Conservation (phyloP, 371 early-diverging fungal genomes). For the Mortierella sp. region DNA sequence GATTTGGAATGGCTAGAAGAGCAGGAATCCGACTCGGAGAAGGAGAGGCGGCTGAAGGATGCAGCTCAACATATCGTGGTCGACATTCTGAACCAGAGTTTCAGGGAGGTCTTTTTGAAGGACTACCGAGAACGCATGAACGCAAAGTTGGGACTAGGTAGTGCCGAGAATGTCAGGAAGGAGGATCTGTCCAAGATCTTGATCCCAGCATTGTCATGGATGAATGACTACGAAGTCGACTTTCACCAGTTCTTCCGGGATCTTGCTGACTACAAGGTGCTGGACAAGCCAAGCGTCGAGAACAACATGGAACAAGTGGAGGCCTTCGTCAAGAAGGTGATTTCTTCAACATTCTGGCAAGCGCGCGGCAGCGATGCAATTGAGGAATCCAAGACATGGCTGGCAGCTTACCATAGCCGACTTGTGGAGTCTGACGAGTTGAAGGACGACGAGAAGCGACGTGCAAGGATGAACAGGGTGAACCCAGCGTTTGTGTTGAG, state of each 20-base stretch:
- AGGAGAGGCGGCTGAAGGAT: conserved; percentile 55
- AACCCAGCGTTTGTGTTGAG: conserved; percentile 80
- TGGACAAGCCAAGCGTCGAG: conserved; percentile 5
- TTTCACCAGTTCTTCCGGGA: conserved; percentile 43
- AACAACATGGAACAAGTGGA: conserved; percentile 31
- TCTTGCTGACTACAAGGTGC: conserved; percentile 41
- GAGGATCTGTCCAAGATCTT: conserved; percentile 34
- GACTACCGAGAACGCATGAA: conserved; percentile 49
- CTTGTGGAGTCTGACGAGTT: conserved; percentile 53
- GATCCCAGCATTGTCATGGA: conserved; percentile 42
- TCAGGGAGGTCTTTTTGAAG: conserved; percentile 49
- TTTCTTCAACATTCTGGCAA: conserved; percentile 21
- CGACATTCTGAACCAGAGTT: conserved; percentile 48
- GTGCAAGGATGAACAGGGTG: conserved; percentile 63
- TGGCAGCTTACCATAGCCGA: conserved; percentile 62
- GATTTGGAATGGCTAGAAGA: conserved; percentile 34
- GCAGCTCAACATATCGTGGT: conserved; percentile 54
- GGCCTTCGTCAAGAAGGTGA: conserved; percentile 22
- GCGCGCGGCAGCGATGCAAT: conserved; percentile 28
- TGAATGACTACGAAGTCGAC: conserved; percentile 51
- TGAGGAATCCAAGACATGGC: conserved; percentile 52
- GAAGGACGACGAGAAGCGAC: conserved; percentile 45
- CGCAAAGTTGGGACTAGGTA: conserved; percentile 42
- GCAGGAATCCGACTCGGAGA: conserved; percentile 30
- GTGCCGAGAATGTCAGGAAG: conserved; percentile 12